Base-by-base conservation (phyloP, 2,329 filamentous ascomycete species). In the Lasiodiplodia sp. region DNA sequence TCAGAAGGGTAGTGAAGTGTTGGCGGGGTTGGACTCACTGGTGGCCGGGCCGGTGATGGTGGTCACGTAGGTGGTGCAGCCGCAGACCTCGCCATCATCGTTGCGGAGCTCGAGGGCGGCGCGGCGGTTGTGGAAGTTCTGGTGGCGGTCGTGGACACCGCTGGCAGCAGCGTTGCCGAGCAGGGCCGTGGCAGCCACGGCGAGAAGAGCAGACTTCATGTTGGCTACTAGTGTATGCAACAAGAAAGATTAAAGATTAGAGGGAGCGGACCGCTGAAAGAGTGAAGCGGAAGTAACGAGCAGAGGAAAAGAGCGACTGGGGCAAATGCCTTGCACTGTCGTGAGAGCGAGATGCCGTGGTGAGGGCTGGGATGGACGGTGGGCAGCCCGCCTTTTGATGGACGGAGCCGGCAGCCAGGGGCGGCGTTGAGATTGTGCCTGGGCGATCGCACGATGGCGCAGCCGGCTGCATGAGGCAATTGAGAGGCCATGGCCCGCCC, bases 251-350 rank as follows among this genome's bases (percentile, higher is more conserved):
- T 68, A 69, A 67, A 56, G 64, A 70, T 66, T 69, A 70, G 77
- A 72, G 80, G 91, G 91, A 82, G 89, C 92, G 85, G 90, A 88
- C 92, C 91, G 92, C 92, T 94, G 84, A 94, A 93, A 81, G 92
- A 93, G 89, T 93, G 91, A 92, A 92, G 90, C 90, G 90, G 90
- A 90, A 77, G 44, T 38, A 51, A n/a, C 51, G 49, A 62, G 44
- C 44, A 47, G 55, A 67, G 55, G 25, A 66, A 69, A 69, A 60
- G 68, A 69, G 64, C 56, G 68, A 69, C 68, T 68, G 60, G 52
- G 67, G 51, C 67, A 65, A 38, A 18, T 37, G 38, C 57, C 34
- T 23, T 23, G 28, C 53, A 49, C 38, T 63, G 56, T 49, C 56
- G 51, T 38, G 58, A 49, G 49, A 40, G 11, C 47, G 21, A 58